Evolutionary conservation across 306 rosid genomes (phyloP).

Genomic region (Castanea sativa): DNA sequence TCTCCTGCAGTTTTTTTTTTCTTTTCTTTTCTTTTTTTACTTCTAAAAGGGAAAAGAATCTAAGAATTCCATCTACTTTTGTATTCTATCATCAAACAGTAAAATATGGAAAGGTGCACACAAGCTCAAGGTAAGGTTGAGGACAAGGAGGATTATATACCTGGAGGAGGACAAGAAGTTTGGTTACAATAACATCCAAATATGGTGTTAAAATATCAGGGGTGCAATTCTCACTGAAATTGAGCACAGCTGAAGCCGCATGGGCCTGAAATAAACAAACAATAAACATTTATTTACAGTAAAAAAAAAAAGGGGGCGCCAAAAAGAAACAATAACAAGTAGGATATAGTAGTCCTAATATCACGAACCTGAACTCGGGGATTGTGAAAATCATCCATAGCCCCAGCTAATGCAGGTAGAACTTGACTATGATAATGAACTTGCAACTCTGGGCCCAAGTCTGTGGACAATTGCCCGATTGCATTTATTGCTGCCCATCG

Average conservation of each 20-base stretch:
- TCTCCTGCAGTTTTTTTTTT: too few species aligned
- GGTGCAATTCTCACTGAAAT: constrained; percentile 72
- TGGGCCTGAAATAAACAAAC: constrained; percentile 52
- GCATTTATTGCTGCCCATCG: constrained; percentile 83
- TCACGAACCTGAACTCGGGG: constrained; percentile 72
- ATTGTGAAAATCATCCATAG: constrained; percentile 75
- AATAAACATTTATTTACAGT: not conserved
- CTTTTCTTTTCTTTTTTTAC: not conserved
- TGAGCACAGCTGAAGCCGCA: constrained; percentile 78
- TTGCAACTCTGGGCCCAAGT: constrained; percentile 76
- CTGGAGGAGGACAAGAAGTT: constrained; percentile 69
- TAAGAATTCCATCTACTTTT: not conserved
- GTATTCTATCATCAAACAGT: not conserved
- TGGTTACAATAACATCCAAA: constrained; percentile 70
- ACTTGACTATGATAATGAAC: constrained; percentile 48
- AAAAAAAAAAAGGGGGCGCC: not conserved
- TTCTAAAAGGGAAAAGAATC: not conserved
- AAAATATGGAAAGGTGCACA: not conserved
- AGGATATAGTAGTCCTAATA: constrained; percentile 1
- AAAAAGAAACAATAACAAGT: not conserved
- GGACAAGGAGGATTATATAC: constrained; percentile 31
- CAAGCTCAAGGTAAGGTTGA: not conserved
- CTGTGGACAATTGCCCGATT: constrained; percentile 74
- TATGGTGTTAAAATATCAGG: constrained; percentile 63
- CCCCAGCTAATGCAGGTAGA: constrained; percentile 66